Conservation (phyloP, 2,329 filamentous ascomycete genomes). For the Colletotrichum graminicola region DNA sequence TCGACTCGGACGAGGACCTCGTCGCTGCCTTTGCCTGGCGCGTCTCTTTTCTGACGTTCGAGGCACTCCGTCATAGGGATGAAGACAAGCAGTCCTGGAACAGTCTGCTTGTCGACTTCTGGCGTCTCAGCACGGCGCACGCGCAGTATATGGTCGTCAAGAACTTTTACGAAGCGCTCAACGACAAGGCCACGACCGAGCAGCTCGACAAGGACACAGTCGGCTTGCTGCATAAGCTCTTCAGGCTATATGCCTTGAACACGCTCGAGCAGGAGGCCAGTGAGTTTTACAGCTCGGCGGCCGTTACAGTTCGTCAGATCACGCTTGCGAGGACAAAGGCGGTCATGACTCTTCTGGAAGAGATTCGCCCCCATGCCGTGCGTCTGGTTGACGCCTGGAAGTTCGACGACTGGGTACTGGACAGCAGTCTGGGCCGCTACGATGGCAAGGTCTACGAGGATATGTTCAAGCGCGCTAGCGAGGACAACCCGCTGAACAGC, state of each 20-base stretch:
- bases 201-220: constrained; percentile 70
- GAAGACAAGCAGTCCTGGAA: constrained; percentile 84
- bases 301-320: constrained; percentile 79
- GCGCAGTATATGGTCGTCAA: constrained; percentile 84
- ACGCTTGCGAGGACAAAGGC: constrained; percentile 76
- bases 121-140: constrained; percentile 79
- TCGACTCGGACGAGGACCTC: constrained; percentile 77
- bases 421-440: constrained; percentile 75
- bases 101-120: constrained; percentile 82
- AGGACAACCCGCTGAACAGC: constrained; percentile 80
- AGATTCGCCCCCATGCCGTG: constrained; percentile 80
- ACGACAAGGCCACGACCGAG: constrained; percentile 60
- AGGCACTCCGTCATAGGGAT: constrained; percentile 80
- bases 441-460: constrained; percentile 85
- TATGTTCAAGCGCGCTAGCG: constrained; percentile 78
- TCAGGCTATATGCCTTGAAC: constrained; percentile 82
- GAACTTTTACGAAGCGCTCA: constrained; percentile 69
- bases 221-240: constrained; percentile 76
- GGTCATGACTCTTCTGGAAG: constrained; percentile 83
- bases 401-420: constrained; percentile 83
- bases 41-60: constrained; percentile 79
- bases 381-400: constrained; percentile 80
- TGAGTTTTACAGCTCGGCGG: constrained; percentile 79
- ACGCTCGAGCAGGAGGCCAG: constrained; percentile 74
- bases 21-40: constrained; percentile 83